Conservation (phyloP, 345 rosid genomes). For the Populus ilicifolia region DNA sequence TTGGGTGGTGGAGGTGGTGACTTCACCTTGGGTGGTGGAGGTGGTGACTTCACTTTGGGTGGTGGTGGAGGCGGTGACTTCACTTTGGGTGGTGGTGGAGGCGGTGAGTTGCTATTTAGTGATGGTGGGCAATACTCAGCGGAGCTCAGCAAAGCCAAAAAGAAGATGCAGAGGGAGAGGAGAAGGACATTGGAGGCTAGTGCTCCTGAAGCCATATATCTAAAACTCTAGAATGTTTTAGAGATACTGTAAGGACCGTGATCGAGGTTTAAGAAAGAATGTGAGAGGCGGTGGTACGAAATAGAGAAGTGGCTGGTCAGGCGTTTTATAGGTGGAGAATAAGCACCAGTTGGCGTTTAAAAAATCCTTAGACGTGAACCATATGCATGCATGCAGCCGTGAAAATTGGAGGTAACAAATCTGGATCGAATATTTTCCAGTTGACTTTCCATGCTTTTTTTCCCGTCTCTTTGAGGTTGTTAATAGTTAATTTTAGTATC, state of each 20-base stretch:
- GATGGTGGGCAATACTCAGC: neutral
- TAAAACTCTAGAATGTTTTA: neutral
- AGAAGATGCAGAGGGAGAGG: constrained; percentile 23
- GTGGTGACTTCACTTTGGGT: neutral
- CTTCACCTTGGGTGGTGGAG: neutral
- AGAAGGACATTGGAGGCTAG: constrained; percentile 13
- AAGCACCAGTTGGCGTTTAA: neutral
- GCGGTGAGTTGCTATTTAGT: neutral
- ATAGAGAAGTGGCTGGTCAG: neutral
- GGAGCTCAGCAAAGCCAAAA: constrained; percentile 15
- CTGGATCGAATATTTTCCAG: no score
- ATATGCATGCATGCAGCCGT: neutral
- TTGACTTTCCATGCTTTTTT: no score
- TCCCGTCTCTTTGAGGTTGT: no score
- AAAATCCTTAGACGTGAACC: neutral
- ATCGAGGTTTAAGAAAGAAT: neutral
- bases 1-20: no score
- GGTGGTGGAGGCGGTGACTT: neutral
- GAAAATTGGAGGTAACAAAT: neutral
- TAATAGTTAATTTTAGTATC: no score
- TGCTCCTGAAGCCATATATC: constrained; percentile 30
- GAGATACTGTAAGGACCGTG: neutral
- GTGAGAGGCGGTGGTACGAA: neutral
- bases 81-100: neutral
- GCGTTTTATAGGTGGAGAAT: neutral